A percentile compares a stretch with the other conserved stretches of the same genome.
phyloP scores from a whole-genome alignment of 2,329 filamentous ascomycete genomes.

The Aspergillus latus region DNA sequence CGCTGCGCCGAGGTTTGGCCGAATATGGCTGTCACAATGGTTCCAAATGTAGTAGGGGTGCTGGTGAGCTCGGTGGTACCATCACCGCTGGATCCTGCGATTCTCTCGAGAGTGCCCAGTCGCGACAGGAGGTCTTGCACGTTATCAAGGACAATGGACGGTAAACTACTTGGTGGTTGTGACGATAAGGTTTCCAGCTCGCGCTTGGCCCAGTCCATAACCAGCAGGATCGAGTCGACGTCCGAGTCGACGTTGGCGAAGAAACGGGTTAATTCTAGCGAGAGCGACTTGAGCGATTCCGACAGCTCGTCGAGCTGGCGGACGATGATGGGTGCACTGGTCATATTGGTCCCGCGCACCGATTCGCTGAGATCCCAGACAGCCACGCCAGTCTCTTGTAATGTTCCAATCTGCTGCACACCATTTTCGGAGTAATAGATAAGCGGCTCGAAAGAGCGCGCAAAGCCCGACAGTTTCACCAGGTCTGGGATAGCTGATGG shows the following conservation, averaged over 20 bases:
- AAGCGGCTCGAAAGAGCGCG: slow-evolving; percentile 87
- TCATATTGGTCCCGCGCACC: slow-evolving; percentile 86
- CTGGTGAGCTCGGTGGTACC: slow-evolving; percentile 26
- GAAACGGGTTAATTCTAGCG: slow-evolving; percentile 83
- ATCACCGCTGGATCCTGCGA: slow-evolving; percentile 31
- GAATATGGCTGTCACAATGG: slow-evolving; percentile 69
- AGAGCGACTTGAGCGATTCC: slow-evolving; percentile 79
- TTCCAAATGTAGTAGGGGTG: slow-evolving; percentile 67
- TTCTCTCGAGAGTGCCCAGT: slow-evolving; percentile 42
- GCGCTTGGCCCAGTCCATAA: slow-evolving; percentile 93
- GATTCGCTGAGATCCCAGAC: slow-evolving; percentile 95
- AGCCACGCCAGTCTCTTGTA: slow-evolving; percentile 88
- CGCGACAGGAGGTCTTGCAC: slow-evolving; percentile 73
- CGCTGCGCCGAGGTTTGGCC: slow-evolving; percentile 78
- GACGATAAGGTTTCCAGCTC: slow-evolving; percentile 72
- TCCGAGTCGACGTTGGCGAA: slow-evolving; percentile 92
- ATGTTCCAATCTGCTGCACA: slow-evolving; percentile 77
- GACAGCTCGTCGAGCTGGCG: slow-evolving; percentile 80
- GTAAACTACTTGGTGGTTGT: slow-evolving; percentile 62
- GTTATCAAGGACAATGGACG: slow-evolving; percentile 74
- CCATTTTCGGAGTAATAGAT: slow-evolving; percentile 94
- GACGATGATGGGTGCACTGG: slow-evolving; percentile 81
- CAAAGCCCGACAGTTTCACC: slow-evolving; percentile 85
- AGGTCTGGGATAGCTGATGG: slow-evolving; percentile 74
- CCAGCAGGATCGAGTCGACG: slow-evolving; percentile 86